A percentile compares a stretch with the other conserved stretches of the same genome.
phyloP scores from a whole-genome alignment of 352 stramenopile genomes.

The Globisporangium rhizosaccharum region DNA sequence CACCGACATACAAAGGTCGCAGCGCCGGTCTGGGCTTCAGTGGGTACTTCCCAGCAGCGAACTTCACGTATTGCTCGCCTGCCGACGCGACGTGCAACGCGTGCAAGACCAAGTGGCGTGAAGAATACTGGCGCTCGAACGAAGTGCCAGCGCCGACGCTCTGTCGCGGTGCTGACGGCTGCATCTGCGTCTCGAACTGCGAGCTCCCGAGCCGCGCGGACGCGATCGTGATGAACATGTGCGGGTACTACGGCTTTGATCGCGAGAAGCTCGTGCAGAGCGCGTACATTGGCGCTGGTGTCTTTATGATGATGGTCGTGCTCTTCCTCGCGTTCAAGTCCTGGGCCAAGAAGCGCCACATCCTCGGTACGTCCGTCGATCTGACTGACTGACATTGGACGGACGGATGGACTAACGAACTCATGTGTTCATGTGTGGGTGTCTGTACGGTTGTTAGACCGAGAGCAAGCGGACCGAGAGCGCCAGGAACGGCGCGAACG shows the following conservation, averaged over 20 bases:
- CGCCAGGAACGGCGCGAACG: neutral
- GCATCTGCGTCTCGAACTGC: conserved; percentile 13
- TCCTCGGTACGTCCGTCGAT: conserved; percentile 1
- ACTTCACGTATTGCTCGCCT: conserved; percentile 14
- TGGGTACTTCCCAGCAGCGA: conserved; percentile 13
- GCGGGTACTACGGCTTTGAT: conserved; percentile 5
- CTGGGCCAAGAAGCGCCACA: conserved; percentile 2
- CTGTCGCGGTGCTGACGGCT: conserved; percentile 6
- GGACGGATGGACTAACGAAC: neutral
- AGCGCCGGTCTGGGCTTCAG: neutral
- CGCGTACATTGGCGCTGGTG: conserved; percentile 2
- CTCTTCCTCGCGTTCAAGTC: neutral
- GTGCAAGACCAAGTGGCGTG: conserved; percentile 9
- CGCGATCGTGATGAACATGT: conserved; percentile 9
- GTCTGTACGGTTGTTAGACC: neutral
- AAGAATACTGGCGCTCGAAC: conserved; percentile 8
- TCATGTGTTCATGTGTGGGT: neutral
- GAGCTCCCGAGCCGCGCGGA: conserved; percentile 10
- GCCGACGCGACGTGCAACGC: conserved; percentile 6
- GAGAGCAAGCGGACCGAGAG: neutral
- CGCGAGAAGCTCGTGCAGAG: conserved; percentile 5
- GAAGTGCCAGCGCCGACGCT: neutral
- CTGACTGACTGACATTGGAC: neutral
- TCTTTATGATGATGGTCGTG: conserved; percentile 4
- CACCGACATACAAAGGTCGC: neutral